A percentile compares a stretch with the other conserved stretches of the same genome.
Conservation (phyloP, 768 basidiomycete species). For the Trametes villosa region DNA sequence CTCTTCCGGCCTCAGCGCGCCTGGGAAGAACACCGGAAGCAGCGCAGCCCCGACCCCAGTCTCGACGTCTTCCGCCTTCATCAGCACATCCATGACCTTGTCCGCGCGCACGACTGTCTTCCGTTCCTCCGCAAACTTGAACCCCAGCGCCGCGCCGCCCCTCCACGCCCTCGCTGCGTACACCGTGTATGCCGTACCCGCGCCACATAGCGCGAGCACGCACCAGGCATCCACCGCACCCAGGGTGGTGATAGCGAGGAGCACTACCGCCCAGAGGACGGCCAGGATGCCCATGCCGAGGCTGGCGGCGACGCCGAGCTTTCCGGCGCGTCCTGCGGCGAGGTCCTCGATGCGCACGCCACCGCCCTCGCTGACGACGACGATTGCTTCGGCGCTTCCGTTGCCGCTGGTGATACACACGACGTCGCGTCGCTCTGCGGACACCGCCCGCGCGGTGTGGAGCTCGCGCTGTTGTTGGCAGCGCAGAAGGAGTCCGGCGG, state of each 20-base stretch:
- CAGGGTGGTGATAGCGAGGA: constrained; percentile 26
- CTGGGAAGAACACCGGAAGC: constrained; percentile 26
- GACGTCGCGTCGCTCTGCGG: constrained; percentile 25
- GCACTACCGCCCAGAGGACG: constrained; percentile 28
- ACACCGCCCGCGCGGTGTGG: constrained; percentile 28
- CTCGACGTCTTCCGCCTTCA: constrained; percentile 20
- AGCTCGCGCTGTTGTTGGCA: constrained; percentile 35
- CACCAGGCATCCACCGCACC: constrained; percentile 25
- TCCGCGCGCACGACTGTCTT: constrained; percentile 19
- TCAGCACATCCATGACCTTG: constrained; percentile 25
- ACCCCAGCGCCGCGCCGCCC: constrained; percentile 25
- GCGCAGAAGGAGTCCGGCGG: constrained; percentile 19
- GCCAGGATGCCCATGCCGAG: constrained; percentile 13
- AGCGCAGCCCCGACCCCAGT: constrained; percentile 21
- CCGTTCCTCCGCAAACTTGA: constrained; percentile 24
- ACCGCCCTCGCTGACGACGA: constrained; percentile 32
- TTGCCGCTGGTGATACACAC: constrained; percentile 36
- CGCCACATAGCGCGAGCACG: constrained; percentile 22
- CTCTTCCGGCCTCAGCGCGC: constrained; percentile 20
- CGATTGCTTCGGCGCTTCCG: constrained; percentile 33
- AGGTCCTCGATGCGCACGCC: constrained; percentile 36
- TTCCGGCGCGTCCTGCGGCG: constrained; percentile 25
- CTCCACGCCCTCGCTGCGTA: constrained; percentile 26
- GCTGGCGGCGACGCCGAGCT: constrained; percentile 5
- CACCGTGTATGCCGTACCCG: constrained; percentile 30